Percentiles rank a stretch among this genome's conserved stretches.
Conservation (phyloP, 495 filamentous ascomycete species). For the Aspergillus avenaceus region DNA sequence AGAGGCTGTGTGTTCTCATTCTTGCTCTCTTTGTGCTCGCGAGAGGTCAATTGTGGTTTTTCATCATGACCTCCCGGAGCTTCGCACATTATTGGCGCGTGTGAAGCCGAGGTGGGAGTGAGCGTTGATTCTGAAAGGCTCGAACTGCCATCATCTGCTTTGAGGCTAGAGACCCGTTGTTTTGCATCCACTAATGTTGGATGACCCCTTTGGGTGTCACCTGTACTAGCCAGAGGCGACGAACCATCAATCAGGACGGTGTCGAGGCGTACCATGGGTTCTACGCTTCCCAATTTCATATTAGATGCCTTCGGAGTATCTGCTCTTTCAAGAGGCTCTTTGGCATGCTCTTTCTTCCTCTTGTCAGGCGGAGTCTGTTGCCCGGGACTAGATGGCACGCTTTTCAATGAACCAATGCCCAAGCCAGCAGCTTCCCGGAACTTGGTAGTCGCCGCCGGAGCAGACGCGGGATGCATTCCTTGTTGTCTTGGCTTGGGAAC, state of each 20-base stretch:
- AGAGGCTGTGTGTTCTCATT: constrained; percentile 6
- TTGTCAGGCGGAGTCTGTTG: background rate
- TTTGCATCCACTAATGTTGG: constrained; percentile 7
- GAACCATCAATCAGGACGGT: constrained; percentile 15
- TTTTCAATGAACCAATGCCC: constrained; percentile 1
- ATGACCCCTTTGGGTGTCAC: constrained; percentile 12
- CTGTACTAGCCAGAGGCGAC: constrained; percentile 15
- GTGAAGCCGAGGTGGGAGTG: background rate
- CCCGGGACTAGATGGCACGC: background rate
- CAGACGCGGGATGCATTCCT: constrained; percentile 10
- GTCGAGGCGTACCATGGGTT: constrained; percentile 2
- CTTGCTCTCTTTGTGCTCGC: background rate
- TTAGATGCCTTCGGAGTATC: background rate
- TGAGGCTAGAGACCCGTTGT: constrained; percentile 9
- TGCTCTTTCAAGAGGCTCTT: background rate
- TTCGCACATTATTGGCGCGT: constrained; percentile 13
- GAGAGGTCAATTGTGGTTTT: background rate
- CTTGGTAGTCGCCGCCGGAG: constrained; percentile 4
- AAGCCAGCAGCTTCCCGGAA: constrained; percentile 2
- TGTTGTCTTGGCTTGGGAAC: constrained; percentile 8
- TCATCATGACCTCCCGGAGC: background rate
- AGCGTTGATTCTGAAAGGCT: background rate
- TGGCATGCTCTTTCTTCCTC: background rate
- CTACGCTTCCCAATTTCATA: background rate
- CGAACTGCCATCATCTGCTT: constrained; percentile 1